phyloP scores from a whole-genome alignment of 352 stramenopile genomes.

The Phytophthora pinifolia region DNA sequence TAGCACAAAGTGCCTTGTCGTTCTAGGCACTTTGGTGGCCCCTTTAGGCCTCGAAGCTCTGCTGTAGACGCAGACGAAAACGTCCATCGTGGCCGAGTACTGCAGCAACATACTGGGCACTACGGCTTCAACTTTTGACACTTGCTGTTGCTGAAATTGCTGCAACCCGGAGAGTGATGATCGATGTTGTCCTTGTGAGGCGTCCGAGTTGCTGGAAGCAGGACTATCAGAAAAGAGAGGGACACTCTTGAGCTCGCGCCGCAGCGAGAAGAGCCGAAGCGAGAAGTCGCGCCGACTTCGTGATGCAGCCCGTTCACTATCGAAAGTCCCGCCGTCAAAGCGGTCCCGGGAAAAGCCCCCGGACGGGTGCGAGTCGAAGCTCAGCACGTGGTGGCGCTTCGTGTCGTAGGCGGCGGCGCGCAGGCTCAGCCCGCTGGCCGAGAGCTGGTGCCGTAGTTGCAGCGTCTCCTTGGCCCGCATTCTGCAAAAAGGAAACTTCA shows the following conservation, averaged over 20 bases:
- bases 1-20: conserved; percentile 42
- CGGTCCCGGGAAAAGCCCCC: too few species aligned
- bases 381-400: conserved; percentile 66
- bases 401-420: conserved; percentile 65
- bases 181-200: conserved; percentile 1
- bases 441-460: conserved; percentile 75
- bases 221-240: conserved; percentile 41
- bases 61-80: conserved; percentile 68
- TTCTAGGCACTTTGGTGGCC: conserved; percentile 3
- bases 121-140: conserved; percentile 8
- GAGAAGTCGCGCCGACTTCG: too few species aligned
- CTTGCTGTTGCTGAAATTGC: neutral
- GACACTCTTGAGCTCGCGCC: conserved; percentile 61
- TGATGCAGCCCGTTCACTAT: too few species aligned
- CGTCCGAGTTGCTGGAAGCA: conserved; percentile 1
- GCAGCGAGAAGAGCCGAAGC: conserved; percentile 75
- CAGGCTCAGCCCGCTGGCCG: conserved; percentile 52
- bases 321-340: too few species aligned
- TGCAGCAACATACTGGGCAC: conserved; percentile 34
- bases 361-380: conserved; percentile 52
- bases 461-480: conserved; percentile 54
- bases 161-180: conserved; percentile 21
- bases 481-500: conserved; percentile 1
- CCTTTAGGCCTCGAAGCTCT: conserved; percentile 8
- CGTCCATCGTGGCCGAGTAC: conserved; percentile 46